Evolutionary conservation across 345 rosid species (phyloP).

Genomic region (Reutealis trisperma): DNA sequence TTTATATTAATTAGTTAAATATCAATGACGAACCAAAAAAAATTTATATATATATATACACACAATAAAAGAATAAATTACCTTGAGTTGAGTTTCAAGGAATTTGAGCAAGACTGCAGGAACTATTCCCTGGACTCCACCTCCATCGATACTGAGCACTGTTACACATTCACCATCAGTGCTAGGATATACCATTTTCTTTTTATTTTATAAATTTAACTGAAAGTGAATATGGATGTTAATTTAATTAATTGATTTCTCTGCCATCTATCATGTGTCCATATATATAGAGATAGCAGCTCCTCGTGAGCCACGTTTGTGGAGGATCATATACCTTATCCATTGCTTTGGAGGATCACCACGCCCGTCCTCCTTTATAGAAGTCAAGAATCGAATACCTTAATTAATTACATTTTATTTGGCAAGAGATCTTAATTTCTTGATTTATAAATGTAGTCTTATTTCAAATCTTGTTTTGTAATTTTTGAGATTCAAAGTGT

Average conservation of each 20-base stretch:
- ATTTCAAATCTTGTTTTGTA: no score
- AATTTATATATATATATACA: no score
- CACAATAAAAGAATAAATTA: no score
- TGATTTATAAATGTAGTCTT: no score
- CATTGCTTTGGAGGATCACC: not conserved
- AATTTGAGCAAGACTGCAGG: not conserved
- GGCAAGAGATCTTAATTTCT: not conserved
- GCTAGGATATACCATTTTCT: not conserved
- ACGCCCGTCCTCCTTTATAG: not conserved
- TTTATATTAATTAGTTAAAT: no score
- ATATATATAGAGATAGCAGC: not conserved
- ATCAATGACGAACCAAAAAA: no score
- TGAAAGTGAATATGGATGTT: no score
- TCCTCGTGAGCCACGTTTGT: not conserved
- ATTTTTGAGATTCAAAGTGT: no score
- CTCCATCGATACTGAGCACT: constrained; percentile 6
- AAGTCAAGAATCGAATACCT: not conserved
- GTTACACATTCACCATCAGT: not conserved
- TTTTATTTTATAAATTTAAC: no score
- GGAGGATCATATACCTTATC: not conserved
- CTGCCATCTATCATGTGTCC: not conserved
- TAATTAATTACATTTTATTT: no score
- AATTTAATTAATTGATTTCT: not conserved
- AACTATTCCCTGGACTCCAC: not conserved
- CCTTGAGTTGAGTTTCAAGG: not conserved